phyloP scores from a whole-genome alignment of 2,329 filamentous ascomycete genomes.

The Penicillium sp. region DNA sequence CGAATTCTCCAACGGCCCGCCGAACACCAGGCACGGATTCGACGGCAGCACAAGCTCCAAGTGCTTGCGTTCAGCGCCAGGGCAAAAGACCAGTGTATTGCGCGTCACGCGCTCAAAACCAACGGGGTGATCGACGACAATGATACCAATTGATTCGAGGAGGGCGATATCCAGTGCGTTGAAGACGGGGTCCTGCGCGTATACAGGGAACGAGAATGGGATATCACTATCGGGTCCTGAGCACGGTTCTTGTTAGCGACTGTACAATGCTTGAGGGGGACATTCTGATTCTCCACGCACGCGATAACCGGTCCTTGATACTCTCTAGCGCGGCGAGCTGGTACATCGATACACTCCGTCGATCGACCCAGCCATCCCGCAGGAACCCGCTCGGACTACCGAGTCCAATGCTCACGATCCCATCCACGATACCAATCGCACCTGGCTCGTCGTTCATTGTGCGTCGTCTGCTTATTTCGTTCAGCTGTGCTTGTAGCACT shows the following conservation, averaged over 20 bases:
- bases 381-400: conserved; percentile 41
- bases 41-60: conserved; percentile 47
- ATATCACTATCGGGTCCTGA: neutral
- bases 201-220: conserved; percentile 32
- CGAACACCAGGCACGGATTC: conserved; percentile 53
- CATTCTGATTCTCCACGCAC: conserved; percentile 13
- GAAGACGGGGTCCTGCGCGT: conserved; percentile 53
- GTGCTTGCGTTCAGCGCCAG: conserved; percentile 52
- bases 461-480: neutral
- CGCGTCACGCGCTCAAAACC: conserved; percentile 49
- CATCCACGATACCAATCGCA: conserved; percentile 15
- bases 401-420: conserved; percentile 38
- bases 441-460: neutral
- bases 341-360: conserved; percentile 37
- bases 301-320: conserved; percentile 25
- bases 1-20: conserved; percentile 42
- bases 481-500: conserved; percentile 13
- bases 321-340: conserved; percentile 37
- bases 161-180: conserved; percentile 38
- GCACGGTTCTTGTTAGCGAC: too few species aligned
- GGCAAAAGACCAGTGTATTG: conserved; percentile 54
- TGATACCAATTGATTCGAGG: conserved; percentile 33
- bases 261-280: too few species aligned
- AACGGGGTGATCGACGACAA: conserved; percentile 44
- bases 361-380: conserved; percentile 40